Conservation (phyloP, 2,329 filamentous ascomycete genomes). For the Arachnomyces sp. region DNA sequence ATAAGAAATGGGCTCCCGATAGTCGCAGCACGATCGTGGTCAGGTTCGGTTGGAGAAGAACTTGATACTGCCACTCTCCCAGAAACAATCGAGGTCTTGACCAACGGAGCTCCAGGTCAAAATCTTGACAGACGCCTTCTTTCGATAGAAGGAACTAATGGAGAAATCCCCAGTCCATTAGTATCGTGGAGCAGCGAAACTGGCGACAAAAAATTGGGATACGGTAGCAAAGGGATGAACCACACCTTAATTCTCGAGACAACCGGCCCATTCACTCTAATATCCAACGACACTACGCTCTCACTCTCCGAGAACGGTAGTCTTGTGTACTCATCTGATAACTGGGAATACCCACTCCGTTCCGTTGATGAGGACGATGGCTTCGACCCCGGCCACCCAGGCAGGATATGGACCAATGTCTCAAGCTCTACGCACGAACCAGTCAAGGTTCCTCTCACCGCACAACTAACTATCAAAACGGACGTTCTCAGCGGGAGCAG, state of each 20-base stretch:
- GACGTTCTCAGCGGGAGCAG: conserved; percentile 40
- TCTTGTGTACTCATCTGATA: conserved; percentile 38
- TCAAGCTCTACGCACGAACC: conserved; percentile 39
- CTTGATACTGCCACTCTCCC: conserved; percentile 34
- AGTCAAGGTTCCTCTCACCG: conserved; percentile 28
- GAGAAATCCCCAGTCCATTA: conserved; percentile 25
- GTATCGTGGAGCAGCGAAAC: conserved; percentile 25
- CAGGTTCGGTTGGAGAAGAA: conserved; percentile 36
- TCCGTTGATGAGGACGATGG: conserved; percentile 36
- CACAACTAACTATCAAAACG: conserved; percentile 35
- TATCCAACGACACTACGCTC: conserved; percentile 37
- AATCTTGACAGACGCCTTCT: conserved; percentile 40
- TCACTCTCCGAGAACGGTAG: conserved; percentile 26
- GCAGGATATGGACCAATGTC: conserved; percentile 46
- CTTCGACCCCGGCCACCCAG: conserved; percentile 40
- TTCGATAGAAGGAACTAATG: conserved; percentile 30
- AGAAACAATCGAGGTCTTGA: conserved; percentile 34
- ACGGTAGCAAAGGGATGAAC: conserved; percentile 47
- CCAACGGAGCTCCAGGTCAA: conserved; percentile 37
- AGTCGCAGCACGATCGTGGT: conserved; percentile 47
- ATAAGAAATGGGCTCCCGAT: conserved; percentile 44
- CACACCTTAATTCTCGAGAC: conserved; percentile 46
- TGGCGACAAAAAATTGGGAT: conserved; percentile 20
- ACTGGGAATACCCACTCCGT: conserved; percentile 43
- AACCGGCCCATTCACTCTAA: conserved; percentile 39